These are phyloP conservation scores for Avena eriantha DNA, from an alignment of 176 grass and related monocot genomes.

Conservation along the genomic window DNA sequence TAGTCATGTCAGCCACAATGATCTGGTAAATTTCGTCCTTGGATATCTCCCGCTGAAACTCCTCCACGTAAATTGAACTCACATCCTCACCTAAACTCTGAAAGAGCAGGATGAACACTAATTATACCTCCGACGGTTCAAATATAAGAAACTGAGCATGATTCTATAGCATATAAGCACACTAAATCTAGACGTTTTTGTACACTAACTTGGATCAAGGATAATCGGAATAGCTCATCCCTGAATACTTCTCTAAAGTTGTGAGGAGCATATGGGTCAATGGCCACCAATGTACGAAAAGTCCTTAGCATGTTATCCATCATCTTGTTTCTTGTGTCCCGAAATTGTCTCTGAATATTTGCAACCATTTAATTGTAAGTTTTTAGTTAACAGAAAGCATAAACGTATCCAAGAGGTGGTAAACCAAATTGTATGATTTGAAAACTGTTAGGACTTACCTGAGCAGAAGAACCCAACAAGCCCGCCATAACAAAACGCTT, in stretches of 20 bases:
- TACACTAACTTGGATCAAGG: conserved; percentile 71
- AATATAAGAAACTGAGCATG: background rate
- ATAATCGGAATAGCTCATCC: conserved; percentile 67
- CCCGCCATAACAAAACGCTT: conserved; percentile 72
- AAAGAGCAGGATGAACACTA: background rate
- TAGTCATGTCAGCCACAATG: conserved; percentile 75
- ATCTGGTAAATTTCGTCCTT: conserved; percentile 64
- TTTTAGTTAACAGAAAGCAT: background rate
- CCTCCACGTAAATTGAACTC: conserved; percentile 65
- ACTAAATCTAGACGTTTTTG: background rate
- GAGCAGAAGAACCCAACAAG: conserved; percentile 63
- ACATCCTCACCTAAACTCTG: conserved; percentile 75
- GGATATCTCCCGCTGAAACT: conserved; percentile 61
- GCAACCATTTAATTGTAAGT: conserved; percentile 2
- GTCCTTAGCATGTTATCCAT: conserved; percentile 59
- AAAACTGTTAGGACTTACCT: conserved; percentile 5
- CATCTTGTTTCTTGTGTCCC: conserved; percentile 59
- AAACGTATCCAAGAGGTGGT: background rate
- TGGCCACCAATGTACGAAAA: conserved; percentile 36
- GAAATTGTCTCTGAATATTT: conserved; percentile 65
- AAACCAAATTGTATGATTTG: background rate
- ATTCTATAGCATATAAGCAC: background rate
- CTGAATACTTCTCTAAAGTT: conserved; percentile 77
- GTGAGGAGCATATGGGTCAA: conserved; percentile 50
- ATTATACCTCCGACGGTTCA: background rate